Percentiles rank a stretch among this genome's conserved stretches.
phyloP scores from a whole-genome alignment of 2,329 filamentous ascomycete genomes.

The Fusarium falciforme region DNA sequence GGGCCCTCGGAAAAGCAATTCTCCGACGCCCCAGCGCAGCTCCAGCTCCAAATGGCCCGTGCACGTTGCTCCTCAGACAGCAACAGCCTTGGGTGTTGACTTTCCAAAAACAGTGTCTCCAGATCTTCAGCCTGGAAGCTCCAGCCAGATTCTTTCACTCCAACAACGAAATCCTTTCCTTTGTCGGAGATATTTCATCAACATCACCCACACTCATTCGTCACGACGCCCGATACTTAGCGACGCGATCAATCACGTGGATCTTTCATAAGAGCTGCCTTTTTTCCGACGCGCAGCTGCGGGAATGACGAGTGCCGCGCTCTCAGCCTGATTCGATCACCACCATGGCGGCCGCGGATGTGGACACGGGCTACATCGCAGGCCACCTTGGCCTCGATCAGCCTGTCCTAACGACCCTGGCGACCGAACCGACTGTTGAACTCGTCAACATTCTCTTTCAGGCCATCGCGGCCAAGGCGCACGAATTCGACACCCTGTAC shows the following conservation, averaged over 20 bases:
- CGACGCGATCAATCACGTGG: constrained; percentile 2
- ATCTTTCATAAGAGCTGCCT: neutral
- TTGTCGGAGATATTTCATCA: constrained; percentile 31
- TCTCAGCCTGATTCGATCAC: constrained; percentile 41
- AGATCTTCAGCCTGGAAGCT: constrained; percentile 40
- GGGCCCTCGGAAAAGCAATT: constrained; percentile 29
- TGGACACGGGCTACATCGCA: constrained; percentile 80
- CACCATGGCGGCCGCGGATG: constrained; percentile 57
- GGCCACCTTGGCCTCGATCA: constrained; percentile 77
- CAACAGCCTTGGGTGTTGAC: constrained; percentile 37
- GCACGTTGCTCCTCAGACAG: constrained; percentile 35
- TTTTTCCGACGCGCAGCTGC: constrained; percentile 21
- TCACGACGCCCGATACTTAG: neutral
- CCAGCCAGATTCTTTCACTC: constrained; percentile 39
- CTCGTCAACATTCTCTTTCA: constrained; percentile 81
- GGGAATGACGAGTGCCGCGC: constrained; percentile 44
- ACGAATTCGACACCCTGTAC: constrained; percentile 83
- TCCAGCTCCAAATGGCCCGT: constrained; percentile 26
- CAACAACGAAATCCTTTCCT: constrained; percentile 39
- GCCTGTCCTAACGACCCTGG: constrained; percentile 68
- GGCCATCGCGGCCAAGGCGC: constrained; percentile 81
- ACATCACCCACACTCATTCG: constrained; percentile 26
- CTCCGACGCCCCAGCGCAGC: neutral
- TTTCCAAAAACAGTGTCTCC: constrained; percentile 30
- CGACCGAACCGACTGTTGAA: constrained; percentile 79